Evolutionary conservation across 805 yeast genomes (phyloP).

Genomic region (Phaffomyces antillensis): DNA sequence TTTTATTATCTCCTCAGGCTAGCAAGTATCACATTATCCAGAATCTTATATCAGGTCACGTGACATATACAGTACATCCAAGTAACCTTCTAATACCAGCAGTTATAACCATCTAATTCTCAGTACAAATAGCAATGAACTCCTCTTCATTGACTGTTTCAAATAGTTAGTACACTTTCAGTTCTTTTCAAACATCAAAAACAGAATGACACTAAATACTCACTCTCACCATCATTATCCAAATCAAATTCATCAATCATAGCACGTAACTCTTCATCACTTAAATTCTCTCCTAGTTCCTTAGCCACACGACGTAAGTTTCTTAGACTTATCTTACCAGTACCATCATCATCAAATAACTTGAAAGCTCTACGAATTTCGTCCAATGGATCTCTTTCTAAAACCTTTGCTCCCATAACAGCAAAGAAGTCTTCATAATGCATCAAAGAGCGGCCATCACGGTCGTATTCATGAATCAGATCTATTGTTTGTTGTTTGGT

Average conservation of each 20-base stretch:
- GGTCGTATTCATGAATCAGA: slow-evolving; percentile 73
- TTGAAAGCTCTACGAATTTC: slow-evolving; percentile 87
- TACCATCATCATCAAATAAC: slow-evolving; percentile 79
- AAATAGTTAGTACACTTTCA: slow-evolving; percentile 19
- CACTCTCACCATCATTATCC: slow-evolving; percentile 87
- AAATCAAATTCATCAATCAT: slow-evolving; percentile 97
- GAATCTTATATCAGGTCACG: too few species aligned
- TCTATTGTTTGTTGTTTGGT: slow-evolving; percentile 68
- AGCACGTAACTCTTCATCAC: slow-evolving; percentile 89
- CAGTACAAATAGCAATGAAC: slow-evolving; percentile 82
- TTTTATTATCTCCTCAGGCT: too few species aligned
- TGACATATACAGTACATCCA: too few species aligned
- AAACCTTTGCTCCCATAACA: slow-evolving; percentile 69
- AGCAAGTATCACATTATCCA: too few species aligned
- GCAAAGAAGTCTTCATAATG: slow-evolving; percentile 76
- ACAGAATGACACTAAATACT: neutral
- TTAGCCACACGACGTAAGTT: slow-evolving; percentile 84
- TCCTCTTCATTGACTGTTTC: slow-evolving; percentile 64
- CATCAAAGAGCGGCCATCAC: slow-evolving; percentile 65
- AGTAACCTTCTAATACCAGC: neutral
- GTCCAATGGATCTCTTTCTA: slow-evolving; percentile 85
- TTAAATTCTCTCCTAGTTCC: slow-evolving; percentile 84
- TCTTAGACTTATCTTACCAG: slow-evolving; percentile 78
- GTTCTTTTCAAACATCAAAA: slow-evolving; percentile 24
- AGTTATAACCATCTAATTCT: slow-evolving; percentile 30